A percentile compares a stretch with the other conserved stretches of the same genome.
Conservation (phyloP, 2,329 filamentous ascomycete genomes). For the Alternaria alternata region DNA sequence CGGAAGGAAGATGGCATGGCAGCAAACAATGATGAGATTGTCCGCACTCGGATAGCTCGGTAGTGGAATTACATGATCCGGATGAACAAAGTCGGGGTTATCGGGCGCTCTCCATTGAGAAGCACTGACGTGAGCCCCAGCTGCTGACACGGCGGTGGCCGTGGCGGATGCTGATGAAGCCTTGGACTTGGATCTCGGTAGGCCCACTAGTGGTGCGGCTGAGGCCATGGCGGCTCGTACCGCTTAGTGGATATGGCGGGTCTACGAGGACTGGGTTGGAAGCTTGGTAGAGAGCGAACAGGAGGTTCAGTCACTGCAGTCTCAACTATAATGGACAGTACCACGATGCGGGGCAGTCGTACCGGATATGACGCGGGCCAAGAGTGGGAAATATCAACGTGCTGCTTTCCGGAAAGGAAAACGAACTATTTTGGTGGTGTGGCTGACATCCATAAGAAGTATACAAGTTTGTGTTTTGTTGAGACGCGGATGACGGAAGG, state of each 20-base stretch:
- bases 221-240: constrained; percentile 36
- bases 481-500: constrained; percentile 19
- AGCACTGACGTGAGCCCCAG: constrained; percentile 9
- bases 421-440: neutral
- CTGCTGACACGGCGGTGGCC: constrained; percentile 15
- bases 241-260: constrained; percentile 13
- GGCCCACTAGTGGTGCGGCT: constrained; percentile 37
- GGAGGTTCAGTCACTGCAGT: neutral
- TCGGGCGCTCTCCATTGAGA: constrained; percentile 13
- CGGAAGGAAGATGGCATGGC: constrained; percentile 76
- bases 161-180: constrained; percentile 15
- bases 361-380: constrained; percentile 7
- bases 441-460: neutral
- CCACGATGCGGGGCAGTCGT: constrained; percentile 3
- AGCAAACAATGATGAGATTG: constrained; percentile 80
- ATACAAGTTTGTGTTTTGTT: constrained; percentile 14
- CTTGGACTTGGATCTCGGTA: constrained; percentile 43
- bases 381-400: neutral
- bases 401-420: neutral
- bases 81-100: constrained; percentile 36
- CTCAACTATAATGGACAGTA: constrained; percentile 1
- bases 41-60: constrained; percentile 38
- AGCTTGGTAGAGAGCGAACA: neutral
- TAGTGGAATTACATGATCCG: constrained; percentile 39
- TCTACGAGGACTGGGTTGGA: constrained; percentile 10